Percentiles rank a stretch among this genome's conserved stretches.
Conservation (phyloP, 305 asterid genomes). For the Fraxinus ornus region DNA sequence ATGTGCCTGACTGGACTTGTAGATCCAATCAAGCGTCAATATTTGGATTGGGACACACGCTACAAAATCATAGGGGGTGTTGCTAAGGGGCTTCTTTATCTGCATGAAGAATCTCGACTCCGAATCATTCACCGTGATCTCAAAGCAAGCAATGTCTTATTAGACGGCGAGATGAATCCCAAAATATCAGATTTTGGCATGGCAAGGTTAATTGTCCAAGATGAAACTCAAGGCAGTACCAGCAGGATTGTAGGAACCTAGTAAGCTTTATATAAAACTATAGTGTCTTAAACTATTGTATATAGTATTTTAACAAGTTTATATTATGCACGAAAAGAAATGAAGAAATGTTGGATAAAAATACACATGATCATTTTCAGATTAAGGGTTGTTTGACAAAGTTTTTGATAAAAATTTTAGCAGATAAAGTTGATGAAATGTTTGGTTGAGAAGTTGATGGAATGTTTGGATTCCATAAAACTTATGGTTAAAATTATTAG, state of each 20-base stretch:
- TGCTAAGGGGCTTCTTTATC: neutral
- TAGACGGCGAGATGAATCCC: neutral
- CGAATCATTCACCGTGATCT: neutral
- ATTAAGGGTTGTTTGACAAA: no score
- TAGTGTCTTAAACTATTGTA: no score
- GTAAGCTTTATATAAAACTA: neutral
- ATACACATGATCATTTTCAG: neutral
- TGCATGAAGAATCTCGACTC: neutral
- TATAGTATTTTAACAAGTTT: neutral
- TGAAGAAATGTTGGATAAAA: neutral
- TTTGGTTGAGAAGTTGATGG: no score
- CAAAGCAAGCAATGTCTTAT: neutral
- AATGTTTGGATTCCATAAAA: no score
- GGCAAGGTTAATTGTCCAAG: neutral
- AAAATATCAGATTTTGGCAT: neutral
- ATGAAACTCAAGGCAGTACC: neutral
- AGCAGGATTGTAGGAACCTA: neutral
- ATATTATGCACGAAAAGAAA: neutral
- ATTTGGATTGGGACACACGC: neutral
- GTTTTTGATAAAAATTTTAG: no score
- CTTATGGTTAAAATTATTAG: no score
- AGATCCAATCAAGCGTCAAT: neutral
- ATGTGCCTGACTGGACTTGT: neutral
- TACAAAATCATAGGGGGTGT: neutral
- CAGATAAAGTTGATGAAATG: no score